A percentile compares a stretch with the other conserved stretches of the same genome.
phyloP scores from a whole-genome alignment of 2,329 filamentous ascomycete genomes.

The Sporothrix dimorphospora region DNA sequence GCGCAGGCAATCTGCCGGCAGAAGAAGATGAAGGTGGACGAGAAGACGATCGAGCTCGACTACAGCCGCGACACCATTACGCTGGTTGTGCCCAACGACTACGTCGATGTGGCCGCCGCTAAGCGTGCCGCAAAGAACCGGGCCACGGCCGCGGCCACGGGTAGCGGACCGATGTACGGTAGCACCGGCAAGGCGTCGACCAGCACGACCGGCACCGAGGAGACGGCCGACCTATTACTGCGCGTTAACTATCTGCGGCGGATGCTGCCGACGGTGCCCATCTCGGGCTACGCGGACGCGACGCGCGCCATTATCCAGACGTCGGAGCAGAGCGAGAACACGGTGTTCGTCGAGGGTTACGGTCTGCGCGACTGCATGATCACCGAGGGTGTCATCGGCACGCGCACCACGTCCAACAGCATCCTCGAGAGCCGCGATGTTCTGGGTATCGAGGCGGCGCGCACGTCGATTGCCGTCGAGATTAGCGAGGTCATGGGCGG shows the following conservation, averaged over 20 bases:
- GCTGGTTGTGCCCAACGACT: slow-evolving; percentile 66
- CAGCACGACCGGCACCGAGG: slow-evolving; percentile 44
- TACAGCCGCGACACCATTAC: slow-evolving; percentile 68
- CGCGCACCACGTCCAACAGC: slow-evolving; percentile 75
- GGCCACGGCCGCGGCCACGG: slow-evolving; percentile 47
- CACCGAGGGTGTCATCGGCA: slow-evolving; percentile 85
- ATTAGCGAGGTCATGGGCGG: slow-evolving; percentile 87
- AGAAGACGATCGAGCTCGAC: slow-evolving; percentile 61
- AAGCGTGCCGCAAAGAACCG: slow-evolving; percentile 55
- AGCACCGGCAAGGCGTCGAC: slow-evolving; percentile 44
- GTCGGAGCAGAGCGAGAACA: slow-evolving; percentile 67
- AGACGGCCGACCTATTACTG: slow-evolving; percentile 68
- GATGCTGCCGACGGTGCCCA: slow-evolving; percentile 77
- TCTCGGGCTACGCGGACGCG: slow-evolving; percentile 87
- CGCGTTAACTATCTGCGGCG: slow-evolving; percentile 86
- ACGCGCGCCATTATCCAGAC: slow-evolving; percentile 87
- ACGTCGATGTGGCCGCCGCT: slow-evolving; percentile 51
- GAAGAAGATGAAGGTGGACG: slow-evolving; percentile 78
- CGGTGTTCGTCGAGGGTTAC: slow-evolving; percentile 91
- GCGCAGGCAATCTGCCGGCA: slow-evolving; percentile 74
- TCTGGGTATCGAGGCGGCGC: slow-evolving; percentile 92
- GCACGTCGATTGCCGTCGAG: slow-evolving; percentile 84
- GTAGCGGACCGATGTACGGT: slow-evolving; percentile 32
- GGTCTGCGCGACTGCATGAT: slow-evolving; percentile 88
- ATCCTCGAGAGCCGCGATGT: slow-evolving; percentile 88